Conservation (phyloP, 2,329 filamentous ascomycete genomes). For the Allantophomopsis lycopodina region DNA sequence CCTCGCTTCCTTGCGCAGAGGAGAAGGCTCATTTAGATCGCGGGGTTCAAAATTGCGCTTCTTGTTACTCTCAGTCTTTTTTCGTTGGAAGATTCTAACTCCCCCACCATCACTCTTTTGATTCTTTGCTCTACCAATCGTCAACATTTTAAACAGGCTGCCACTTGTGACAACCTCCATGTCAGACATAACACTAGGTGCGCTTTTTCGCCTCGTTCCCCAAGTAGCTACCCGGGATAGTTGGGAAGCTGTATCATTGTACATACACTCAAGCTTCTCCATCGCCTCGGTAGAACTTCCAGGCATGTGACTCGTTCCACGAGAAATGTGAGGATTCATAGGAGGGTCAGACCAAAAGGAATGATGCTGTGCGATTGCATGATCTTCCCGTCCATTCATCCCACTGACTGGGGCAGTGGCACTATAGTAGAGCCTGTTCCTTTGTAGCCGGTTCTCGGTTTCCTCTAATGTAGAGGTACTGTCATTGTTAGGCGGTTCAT, state of each 20-base stretch:
- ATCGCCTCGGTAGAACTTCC: conserved; percentile 33
- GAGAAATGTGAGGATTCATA: conserved; percentile 16
- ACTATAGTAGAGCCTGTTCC: no score
- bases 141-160: conserved; percentile 48
- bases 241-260: conserved; percentile 36
- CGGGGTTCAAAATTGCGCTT: conserved; percentile 15
- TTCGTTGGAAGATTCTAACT: conserved; percentile 25
- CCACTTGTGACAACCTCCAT: conserved; percentile 45
- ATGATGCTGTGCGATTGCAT: conserved; percentile 11
- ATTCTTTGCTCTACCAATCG: conserved; percentile 30
- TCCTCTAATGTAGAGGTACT: conserved; percentile 14
- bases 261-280: conserved; percentile 22
- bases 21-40: conserved; percentile 11
- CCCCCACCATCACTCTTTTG: conserved; percentile 24
- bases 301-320: conserved; percentile 24
- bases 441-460: no score
- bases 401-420: no score
- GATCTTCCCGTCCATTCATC: conserved; percentile 5
- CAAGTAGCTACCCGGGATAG: conserved; percentile 53
- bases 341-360: conserved; percentile 22
- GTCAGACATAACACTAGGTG: conserved; percentile 40
- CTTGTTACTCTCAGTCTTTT: conserved; percentile 15
- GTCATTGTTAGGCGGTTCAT: conserved; percentile 14
- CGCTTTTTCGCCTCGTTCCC: conserved; percentile 53
- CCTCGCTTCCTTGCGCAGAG: conserved; percentile 17